Conservation (phyloP, 2,329 filamentous ascomycete genomes). For the Claviceps quebecensis region DNA sequence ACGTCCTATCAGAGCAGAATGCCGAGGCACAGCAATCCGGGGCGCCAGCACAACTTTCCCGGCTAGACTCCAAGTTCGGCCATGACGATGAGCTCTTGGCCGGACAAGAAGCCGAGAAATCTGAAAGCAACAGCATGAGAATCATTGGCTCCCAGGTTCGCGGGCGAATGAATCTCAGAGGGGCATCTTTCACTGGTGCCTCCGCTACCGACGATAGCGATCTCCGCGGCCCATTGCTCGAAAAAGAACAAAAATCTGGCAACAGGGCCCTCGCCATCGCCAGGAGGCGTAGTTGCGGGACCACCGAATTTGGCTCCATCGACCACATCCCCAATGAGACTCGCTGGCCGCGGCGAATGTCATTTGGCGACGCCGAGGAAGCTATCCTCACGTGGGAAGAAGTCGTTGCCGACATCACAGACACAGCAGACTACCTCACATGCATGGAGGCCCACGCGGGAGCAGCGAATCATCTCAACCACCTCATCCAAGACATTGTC, state of each 20-base stretch:
- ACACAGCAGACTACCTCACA: conserved; percentile 14
- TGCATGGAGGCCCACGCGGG: conserved; percentile 28
- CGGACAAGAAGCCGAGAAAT: conserved; percentile 12
- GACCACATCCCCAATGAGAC: conserved; percentile 34
- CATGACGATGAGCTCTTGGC: conserved; percentile 15
- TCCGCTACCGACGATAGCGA: conserved; percentile 47
- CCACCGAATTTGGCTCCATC: conserved; percentile 14
- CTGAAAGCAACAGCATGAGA: conserved; percentile 13
- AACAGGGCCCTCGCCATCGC: conserved; percentile 36
- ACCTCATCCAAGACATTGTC: conserved; percentile 37
- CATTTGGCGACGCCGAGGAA: conserved; percentile 63
- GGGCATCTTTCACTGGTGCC: conserved; percentile 38
- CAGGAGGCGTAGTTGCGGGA: conserved; percentile 46
- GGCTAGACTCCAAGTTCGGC: conserved; percentile 9
- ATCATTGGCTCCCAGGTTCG: conserved; percentile 27
- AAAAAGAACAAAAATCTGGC: conserved; percentile 31
- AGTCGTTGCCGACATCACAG: conserved; percentile 28
- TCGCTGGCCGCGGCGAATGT: conserved; percentile 58
- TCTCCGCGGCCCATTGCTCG: conserved; percentile 37
- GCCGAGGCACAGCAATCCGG: conserved; percentile 14
- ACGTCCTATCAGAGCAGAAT: conserved; percentile 13
- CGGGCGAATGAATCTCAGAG: conserved; percentile 26
- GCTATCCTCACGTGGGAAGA: conserved; percentile 56
- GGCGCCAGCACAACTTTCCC: conserved; percentile 15
- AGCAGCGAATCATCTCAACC: conserved; percentile 41